phyloP scores from a whole-genome alignment of 768 basidiomycete species.

The Mycena alexandri region DNA sequence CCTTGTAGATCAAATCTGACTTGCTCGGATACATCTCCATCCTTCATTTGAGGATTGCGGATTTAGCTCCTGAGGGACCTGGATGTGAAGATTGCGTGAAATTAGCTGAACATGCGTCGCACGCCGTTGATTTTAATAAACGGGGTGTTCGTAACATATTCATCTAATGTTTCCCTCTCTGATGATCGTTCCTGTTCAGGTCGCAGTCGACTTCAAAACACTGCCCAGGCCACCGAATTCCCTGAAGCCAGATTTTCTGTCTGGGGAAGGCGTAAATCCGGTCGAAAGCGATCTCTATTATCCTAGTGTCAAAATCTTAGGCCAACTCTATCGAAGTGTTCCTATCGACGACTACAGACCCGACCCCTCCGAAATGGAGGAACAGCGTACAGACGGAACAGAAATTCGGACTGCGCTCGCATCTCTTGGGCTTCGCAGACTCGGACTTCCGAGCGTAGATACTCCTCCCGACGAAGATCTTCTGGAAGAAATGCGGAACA shows the following conservation, averaged over 20 bases:
- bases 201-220: conserved; percentile 49
- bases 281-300: conserved; percentile 49
- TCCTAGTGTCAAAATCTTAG: conserved; percentile 57
- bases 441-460: conserved; percentile 48
- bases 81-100: conserved; percentile 51
- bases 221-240: conserved; percentile 48
- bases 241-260: conserved; percentile 58
- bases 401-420: conserved; percentile 44
- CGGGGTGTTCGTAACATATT: conserved; percentile 47
- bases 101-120: conserved; percentile 59
- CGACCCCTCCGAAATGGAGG: conserved; percentile 22
- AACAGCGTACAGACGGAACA: conserved; percentile 32
- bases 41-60: conserved; percentile 59
- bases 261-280: conserved; percentile 52
- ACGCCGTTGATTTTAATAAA: conserved; percentile 64
- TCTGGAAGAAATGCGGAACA: conserved; percentile 51
- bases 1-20: conserved; percentile 50
- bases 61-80: conserved; percentile 47
- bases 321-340: conserved; percentile 59
- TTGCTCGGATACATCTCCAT: conserved; percentile 57
- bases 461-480: conserved; percentile 41
- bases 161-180: neutral
- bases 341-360: conserved; percentile 51
- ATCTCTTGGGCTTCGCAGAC: conserved; percentile 41
- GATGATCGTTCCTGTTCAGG: conserved; percentile 8